Conservation (phyloP, 2,329 filamentous ascomycete genomes). For the Lizonia empirigonia region DNA sequence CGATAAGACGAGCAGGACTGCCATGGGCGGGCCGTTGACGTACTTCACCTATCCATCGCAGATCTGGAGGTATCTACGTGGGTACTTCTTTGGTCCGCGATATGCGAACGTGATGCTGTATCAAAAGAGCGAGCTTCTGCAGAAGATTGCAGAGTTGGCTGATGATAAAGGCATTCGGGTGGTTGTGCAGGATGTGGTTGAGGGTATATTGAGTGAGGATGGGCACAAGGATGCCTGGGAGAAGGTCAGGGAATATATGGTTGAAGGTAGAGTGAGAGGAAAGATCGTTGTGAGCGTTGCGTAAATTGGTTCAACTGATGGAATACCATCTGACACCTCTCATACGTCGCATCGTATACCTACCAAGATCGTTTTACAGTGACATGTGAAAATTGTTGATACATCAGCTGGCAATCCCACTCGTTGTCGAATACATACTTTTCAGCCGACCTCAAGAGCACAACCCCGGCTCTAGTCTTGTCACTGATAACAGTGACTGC, state of each 20-base stretch:
- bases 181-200: conserved; percentile 36
- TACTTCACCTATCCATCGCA: conserved; percentile 42
- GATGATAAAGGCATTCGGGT: conserved; percentile 31
- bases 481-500: not conserved
- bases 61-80: conserved; percentile 28
- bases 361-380: no score
- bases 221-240: conserved; percentile 29
- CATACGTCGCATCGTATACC: no score
- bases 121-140: conserved; percentile 30
- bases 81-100: conserved; percentile 34
- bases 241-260: conserved; percentile 31
- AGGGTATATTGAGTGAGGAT: conserved; percentile 32
- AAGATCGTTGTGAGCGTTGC: conserved; percentile 39
- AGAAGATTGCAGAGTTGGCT: conserved; percentile 29
- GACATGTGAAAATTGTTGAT: no score
- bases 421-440: not conserved
- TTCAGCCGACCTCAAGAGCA: not conserved
- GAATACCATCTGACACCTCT: no score
- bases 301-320: no score
- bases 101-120: conserved; percentile 39
- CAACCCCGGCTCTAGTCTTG: not conserved
- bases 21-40: conserved; percentile 45
- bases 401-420: no score
- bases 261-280: conserved; percentile 36
- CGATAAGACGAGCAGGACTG: conserved; percentile 47